These are phyloP conservation scores for Phellopilus nigrolimitatus DNA, from an alignment of 1,284 basidiomycete species.

Conservation along the genomic window DNA sequence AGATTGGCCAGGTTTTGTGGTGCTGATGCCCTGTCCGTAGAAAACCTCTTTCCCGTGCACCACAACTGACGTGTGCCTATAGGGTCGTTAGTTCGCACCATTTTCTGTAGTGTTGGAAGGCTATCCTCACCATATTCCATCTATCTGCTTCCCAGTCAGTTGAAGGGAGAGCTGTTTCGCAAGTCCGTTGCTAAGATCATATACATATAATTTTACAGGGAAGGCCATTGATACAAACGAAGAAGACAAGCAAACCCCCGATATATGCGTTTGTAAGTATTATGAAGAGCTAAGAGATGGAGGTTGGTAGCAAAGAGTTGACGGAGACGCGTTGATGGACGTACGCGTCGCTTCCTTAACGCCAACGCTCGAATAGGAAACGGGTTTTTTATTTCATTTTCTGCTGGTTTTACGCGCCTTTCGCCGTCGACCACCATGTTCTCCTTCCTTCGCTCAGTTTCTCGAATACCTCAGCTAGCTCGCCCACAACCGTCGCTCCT, in stretches of 20 bases:
- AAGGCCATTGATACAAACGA: slow-evolving; percentile 21
- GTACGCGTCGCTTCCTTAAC: slow-evolving; percentile 90
- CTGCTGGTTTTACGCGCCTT: background rate
- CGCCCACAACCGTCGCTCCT: slow-evolving; percentile 24
- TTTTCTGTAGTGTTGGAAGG: no score
- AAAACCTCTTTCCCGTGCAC: slow-evolving; percentile 82
- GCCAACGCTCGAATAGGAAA: slow-evolving; percentile 1
- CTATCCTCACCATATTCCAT: slow-evolving; percentile 76
- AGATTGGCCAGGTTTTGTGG: slow-evolving; percentile 65
- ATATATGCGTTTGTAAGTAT: slow-evolving; percentile 41
- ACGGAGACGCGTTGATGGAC: slow-evolving; percentile 58
- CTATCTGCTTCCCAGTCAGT: slow-evolving; percentile 81
- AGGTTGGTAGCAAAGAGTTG: slow-evolving; percentile 1
- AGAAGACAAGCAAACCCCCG: background rate
- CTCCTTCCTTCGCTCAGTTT: slow-evolving; percentile 36
- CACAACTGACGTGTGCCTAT: slow-evolving; percentile 87
- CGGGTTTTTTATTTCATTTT: slow-evolving; percentile 51
- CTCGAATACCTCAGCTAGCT: slow-evolving; percentile 22
- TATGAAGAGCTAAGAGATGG: background rate
- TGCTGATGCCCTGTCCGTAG: slow-evolving; percentile 81
- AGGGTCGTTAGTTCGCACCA: slow-evolving; percentile 5
- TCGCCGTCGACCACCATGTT: slow-evolving; percentile 35
- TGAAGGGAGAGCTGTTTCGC: slow-evolving; percentile 72
- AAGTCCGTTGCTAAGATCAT: slow-evolving; percentile 85
- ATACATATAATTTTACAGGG: slow-evolving; percentile 77